Conservation (phyloP, 1,139 yeast genomes). For the Zygosaccharomyces pseudobailii region DNA sequence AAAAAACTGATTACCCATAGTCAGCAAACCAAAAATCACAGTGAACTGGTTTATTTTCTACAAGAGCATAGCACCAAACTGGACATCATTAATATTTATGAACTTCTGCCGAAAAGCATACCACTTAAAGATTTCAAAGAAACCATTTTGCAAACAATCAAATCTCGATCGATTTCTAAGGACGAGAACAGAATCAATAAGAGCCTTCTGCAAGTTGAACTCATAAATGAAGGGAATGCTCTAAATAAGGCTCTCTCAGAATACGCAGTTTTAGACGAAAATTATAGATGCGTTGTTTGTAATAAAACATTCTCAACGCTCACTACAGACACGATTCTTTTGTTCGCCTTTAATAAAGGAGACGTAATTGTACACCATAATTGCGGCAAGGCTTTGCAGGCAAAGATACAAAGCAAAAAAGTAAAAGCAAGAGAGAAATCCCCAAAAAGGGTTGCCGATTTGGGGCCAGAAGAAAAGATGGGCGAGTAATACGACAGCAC, state of each 20-base stretch:
- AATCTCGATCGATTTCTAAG: slow-evolving; percentile 13
- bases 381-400: slow-evolving; percentile 23
- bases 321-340: slow-evolving; percentile 21
- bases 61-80: slow-evolving; percentile 26
- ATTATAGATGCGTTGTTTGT: slow-evolving; percentile 28
- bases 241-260: slow-evolving; percentile 18
- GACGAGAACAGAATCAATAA: slow-evolving; percentile 19
- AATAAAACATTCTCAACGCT: slow-evolving; percentile 18
- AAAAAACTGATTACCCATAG: slow-evolving; percentile 15
- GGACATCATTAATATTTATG: slow-evolving; percentile 15
- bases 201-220: slow-evolving; percentile 25
- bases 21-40: slow-evolving; percentile 2
- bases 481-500: background rate
- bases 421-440: slow-evolving; percentile 6
- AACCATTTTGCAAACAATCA: slow-evolving; percentile 17
- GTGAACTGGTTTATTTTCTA: slow-evolving; percentile 18
- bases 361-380: slow-evolving; percentile 23
- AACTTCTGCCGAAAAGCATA: slow-evolving; percentile 19
- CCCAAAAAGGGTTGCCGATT: slow-evolving; percentile 6
- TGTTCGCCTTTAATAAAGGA: slow-evolving; percentile 19
- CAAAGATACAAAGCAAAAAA: slow-evolving; percentile 11
- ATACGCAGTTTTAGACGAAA: slow-evolving; percentile 20
- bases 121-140: slow-evolving; percentile 17
- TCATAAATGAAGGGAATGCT: slow-evolving; percentile 18
- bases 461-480: slow-evolving; percentile 1